Evolutionary conservation across 1,284 basidiomycete genomes (phyloP), one percentile per base, ranked within the genome.

Genomic region (Kwoniella shivajii): DNA sequence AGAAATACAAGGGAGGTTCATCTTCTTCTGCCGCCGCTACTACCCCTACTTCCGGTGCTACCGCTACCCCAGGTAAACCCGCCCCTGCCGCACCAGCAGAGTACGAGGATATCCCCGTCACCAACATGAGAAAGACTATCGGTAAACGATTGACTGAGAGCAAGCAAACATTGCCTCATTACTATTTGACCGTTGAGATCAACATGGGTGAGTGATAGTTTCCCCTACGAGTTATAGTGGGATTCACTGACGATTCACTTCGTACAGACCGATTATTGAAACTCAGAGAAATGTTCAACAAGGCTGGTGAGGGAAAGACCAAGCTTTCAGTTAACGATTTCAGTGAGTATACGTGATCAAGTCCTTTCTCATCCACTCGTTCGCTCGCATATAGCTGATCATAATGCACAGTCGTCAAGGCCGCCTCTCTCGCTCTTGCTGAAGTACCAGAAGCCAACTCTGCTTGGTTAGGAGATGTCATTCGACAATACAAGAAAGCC

Each of bases 301-400:
- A 81, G 67, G 83, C 83, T 49, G 88, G 88, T 75, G 92, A 93
- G 73, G 82, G 84, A 60, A 80, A 82, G 74, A 85, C 86, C 49
- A 99, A 99, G 83, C 85, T 99, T 60, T 94, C 90, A 64, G 92
- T 99, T 57, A 97, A 98, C 77, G 96, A 99, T 81, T 99, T 99
- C 75, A 86, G 75, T 77, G 55, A 63, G 75, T 69, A 5, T 14
- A 9, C 30, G 18, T 18, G 9, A 10, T 34, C 13, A 9, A 6
- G 20, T 30, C 24, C 11, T n/a, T 33, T 7, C 50, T 7, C 6
- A 36, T 31, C 13, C 30, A 24, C 18, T 2, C 24, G n/a, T 26
- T 39, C n/a, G 7, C 6, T 5, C 20, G 18, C n/a, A 2, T 18
- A 10, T 18, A 34, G 34, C 34, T 50, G 36, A 50, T 34, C 6